phyloP scores from a whole-genome alignment of 1,284 basidiomycete species.

The Ustilago esculenta region DNA sequence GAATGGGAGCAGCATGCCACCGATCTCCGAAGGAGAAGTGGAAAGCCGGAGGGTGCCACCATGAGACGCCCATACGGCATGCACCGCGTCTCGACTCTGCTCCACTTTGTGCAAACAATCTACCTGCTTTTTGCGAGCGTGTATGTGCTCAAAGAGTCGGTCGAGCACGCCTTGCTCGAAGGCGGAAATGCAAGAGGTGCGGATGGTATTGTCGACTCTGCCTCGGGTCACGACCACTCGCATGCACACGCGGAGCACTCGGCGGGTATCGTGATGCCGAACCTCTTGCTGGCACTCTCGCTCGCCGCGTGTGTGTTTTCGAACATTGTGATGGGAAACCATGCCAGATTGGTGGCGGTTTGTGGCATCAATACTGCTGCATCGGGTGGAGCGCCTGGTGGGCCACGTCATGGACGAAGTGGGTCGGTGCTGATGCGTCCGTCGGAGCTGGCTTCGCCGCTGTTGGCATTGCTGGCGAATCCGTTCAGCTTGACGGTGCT shows the following conservation, averaged over 20 bases:
- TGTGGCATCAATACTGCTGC: constrained; percentile 63
- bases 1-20: constrained; percentile 43
- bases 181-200: constrained; percentile 5
- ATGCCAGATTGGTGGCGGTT: constrained; percentile 59
- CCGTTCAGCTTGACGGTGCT: constrained; percentile 64
- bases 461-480: constrained; percentile 57
- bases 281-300: constrained; percentile 40
- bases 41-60: constrained; percentile 23
- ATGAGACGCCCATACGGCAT: constrained; percentile 70
- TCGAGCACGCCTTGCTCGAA: constrained; percentile 69
- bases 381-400: constrained; percentile 30
- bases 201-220: constrained; percentile 22
- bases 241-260: constrained; percentile 51
- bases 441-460: constrained; percentile 44
- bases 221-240: constrained; percentile 40
- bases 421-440: constrained; percentile 56
- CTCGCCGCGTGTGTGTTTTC: constrained; percentile 48
- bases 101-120: constrained; percentile 85
- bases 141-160: constrained; percentile 91
- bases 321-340: constrained; percentile 61
- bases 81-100: constrained; percentile 78
- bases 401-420: constrained; percentile 38
- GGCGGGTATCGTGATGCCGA: constrained; percentile 52
- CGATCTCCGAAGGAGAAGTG: constrained; percentile 23
- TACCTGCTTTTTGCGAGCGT: constrained; percentile 90